Evolutionary conservation across 2,329 filamentous ascomycete genomes (phyloP), one percentile per base, ranked within the genome.

Genomic region (Colletotrichum sansevieriae): DNA sequence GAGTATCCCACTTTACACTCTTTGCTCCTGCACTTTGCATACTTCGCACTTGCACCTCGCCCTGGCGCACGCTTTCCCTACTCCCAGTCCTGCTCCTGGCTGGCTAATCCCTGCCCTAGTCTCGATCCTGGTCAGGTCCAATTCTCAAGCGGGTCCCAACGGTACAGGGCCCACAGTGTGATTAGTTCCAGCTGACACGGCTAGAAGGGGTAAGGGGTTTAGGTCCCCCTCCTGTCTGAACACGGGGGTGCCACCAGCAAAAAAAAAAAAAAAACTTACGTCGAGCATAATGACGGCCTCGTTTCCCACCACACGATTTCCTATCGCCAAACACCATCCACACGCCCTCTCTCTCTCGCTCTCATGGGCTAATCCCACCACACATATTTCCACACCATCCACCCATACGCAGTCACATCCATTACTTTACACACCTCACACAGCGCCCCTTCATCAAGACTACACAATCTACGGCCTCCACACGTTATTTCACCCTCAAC

Each of bases 151-250:
- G 61, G 54, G 47, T 55, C 63, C 43, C 43, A 33, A 51, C 15
- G 67, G 67, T 70, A 70, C 64, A 54, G 63, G 49, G 64, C 46
- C 33, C 18, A 55, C 67, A 70, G 67, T 70, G 57, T 22, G 9
- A 4, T 9, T 0, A 1, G 2, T 15, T 13, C 6, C 20, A n/a
- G 22, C 29, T 56, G 47, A 33, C 55, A 69, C 66, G 33, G 66
- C 57, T 33, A 6, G 7, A 33, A 12, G 46, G 37, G 29, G 44
- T 58, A 44, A 58, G 63, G 65, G 64, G 67, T 47, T 52, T 62
- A 29, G 51, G 39, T 20, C 60, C 59, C 54, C 54, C 64, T 33
- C 41, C 47, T 46, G 63, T 25, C 49, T 54, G 49, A 54, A 54
- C 44, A 12, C 25, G 37, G 54, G 59, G 65, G 65, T 49, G 59